Evolutionary conservation across 2,329 filamentous ascomycete species (phyloP).

Genomic region (Teratosphaeria pseudoeucalypti): DNA sequence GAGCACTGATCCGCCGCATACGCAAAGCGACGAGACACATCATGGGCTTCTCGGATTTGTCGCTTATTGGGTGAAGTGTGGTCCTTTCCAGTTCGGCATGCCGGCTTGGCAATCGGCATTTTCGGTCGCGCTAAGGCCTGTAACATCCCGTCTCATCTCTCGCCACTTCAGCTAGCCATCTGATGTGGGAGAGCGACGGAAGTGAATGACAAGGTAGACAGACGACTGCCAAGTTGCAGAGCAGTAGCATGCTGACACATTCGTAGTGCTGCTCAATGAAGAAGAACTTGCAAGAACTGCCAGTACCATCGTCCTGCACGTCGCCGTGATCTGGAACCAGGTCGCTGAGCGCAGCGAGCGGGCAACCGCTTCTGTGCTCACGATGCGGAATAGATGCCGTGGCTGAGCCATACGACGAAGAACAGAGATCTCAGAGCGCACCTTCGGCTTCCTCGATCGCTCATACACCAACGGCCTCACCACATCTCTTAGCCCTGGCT

Average conservation of each 20-base stretch:
- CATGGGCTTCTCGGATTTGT: no score
- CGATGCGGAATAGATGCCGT: conserved; percentile 7
- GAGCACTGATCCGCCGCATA: no score
- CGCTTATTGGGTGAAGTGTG: no score
- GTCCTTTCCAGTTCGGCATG: not conserved
- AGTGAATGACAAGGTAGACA: not conserved
- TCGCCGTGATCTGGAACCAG: not conserved
- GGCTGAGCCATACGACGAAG: conserved; percentile 15
- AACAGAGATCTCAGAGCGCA: conserved; percentile 22
- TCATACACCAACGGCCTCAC: conserved; percentile 4
- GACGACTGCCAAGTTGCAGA: not conserved
- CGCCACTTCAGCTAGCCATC: not conserved
- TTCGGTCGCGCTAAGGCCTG: not conserved
- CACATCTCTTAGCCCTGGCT: not conserved
- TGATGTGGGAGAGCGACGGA: not conserved
- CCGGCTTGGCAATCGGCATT: not conserved
- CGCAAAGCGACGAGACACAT: no score
- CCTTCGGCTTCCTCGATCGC: conserved; percentile 4
- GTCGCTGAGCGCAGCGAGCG: not conserved
- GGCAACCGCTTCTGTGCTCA: not conserved
- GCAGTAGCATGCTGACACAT: not conserved
- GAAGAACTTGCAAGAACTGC: not conserved
- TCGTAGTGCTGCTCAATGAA: not conserved
- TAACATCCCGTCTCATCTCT: not conserved
- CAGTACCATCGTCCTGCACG: conserved; percentile 1